These are phyloP conservation scores for Alnus glutinosa DNA, from an alignment of 306 rosid species.

Conservation along the genomic window DNA sequence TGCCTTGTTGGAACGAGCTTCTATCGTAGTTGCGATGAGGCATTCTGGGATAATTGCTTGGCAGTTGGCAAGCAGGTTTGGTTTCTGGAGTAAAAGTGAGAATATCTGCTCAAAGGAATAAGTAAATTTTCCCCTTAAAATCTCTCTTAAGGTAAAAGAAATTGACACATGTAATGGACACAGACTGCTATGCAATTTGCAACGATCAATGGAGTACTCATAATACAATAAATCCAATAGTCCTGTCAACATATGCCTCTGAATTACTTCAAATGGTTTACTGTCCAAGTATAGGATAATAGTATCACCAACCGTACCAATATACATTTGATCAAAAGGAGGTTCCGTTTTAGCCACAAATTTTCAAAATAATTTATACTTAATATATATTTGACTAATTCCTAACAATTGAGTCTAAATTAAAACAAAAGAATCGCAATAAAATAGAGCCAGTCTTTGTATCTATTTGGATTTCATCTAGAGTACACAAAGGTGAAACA, in stretches of 20 bases:
- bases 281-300: background rate
- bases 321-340: background rate
- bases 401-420: conserved; percentile 31
- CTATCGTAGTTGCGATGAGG: too few species aligned
- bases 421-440: conserved; percentile 43
- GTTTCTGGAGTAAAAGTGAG: too few species aligned
- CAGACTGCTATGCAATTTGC: too few species aligned
- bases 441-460: conserved; percentile 18
- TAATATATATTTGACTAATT: conserved; percentile 13
- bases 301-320: background rate
- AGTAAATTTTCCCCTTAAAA: too few species aligned
- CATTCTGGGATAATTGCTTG: background rate
- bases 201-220: too few species aligned
- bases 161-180: too few species aligned
- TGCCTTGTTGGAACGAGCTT: too few species aligned
- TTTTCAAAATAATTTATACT: conserved; percentile 12
- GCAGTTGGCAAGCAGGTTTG: too few species aligned
- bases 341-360: background rate
- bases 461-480: conserved; percentile 10
- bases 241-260: too few species aligned
- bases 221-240: too few species aligned
- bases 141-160: too few species aligned
- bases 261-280: background rate
- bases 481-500: conserved; percentile 16
- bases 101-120: too few species aligned